A percentile compares a stretch with the other conserved stretches of the same genome.
Evolutionary conservation across 257 asterid genomes (phyloP).

Genomic region (Capsicum baccatum): DNA sequence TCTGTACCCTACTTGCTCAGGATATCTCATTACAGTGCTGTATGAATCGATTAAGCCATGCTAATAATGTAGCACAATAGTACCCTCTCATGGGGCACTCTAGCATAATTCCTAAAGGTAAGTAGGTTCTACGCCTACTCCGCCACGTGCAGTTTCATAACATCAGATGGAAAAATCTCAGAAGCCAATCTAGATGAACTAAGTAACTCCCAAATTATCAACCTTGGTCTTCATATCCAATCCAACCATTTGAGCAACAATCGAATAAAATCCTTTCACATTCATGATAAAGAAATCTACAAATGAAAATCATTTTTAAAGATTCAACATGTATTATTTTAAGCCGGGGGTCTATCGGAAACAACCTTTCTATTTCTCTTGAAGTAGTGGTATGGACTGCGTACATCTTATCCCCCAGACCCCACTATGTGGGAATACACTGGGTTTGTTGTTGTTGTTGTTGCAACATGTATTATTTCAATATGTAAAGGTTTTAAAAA

Average conservation of each 20-base stretch:
- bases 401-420: too few species aligned
- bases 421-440: too few species aligned
- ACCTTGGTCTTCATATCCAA: neutral
- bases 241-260: neutral
- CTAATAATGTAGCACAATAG: conserved; percentile 5
- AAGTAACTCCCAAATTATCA: neutral
- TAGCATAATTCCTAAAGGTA: neutral
- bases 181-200: neutral
- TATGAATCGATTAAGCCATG: neutral
- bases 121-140: neutral
- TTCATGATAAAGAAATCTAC: neutral
- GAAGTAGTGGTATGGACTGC: too few species aligned
- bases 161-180: neutral
- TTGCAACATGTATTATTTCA: neutral
- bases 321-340: neutral
- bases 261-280: neutral
- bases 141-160: neutral
- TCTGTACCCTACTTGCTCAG: neutral
- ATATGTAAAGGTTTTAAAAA: neutral
- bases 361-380: too few species aligned
- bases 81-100: neutral
- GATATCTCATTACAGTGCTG: neutral
- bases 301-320: neutral
- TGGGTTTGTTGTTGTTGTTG: too few species aligned
- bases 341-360: too few species aligned